Percentiles rank a stretch among this genome's conserved stretches.
These are phyloP conservation scores for Myxozyma udenii DNA, from an alignment of 805 yeast genomes.

Conservation along the genomic window DNA sequence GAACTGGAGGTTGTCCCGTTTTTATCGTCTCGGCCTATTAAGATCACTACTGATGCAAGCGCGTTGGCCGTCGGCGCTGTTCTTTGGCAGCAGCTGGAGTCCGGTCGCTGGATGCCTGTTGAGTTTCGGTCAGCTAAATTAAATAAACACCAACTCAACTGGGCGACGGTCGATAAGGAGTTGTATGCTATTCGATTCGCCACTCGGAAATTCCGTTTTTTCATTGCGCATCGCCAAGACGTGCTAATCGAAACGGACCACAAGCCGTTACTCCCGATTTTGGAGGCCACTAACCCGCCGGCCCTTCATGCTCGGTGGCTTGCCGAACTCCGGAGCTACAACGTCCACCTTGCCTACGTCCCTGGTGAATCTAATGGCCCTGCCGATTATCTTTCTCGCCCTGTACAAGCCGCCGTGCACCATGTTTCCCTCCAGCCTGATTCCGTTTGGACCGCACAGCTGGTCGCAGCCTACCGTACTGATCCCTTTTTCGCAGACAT, in stretches of 20 bases:
- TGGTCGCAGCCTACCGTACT: neutral
- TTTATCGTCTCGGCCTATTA: neutral
- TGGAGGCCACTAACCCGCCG: neutral
- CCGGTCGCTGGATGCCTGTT: neutral
- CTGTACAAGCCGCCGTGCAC: neutral
- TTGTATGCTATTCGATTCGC: slow-evolving; percentile 1
- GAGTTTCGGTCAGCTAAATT: neutral
- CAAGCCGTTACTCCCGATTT: neutral
- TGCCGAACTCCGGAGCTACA: neutral
- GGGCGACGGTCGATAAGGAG: slow-evolving; percentile 3
- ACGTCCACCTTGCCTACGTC: neutral
- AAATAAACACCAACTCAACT: neutral
- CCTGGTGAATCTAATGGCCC: neutral
- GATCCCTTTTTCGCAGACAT: neutral
- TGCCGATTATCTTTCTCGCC: neutral
- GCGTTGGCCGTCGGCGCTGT: slow-evolving; percentile 1
- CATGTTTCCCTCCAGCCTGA: neutral
- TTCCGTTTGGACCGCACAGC: neutral
- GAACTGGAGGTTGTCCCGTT: neutral
- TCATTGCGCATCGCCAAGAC: neutral
- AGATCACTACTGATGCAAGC: slow-evolving; percentile 3
- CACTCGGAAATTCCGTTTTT: neutral
- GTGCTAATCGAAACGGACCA: slow-evolving; percentile 1
- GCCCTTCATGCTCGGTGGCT: neutral
- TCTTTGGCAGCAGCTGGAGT: neutral